phyloP scores from a whole-genome alignment of 2,329 filamentous ascomycete genomes.

The Aspergillus carbonarius region DNA sequence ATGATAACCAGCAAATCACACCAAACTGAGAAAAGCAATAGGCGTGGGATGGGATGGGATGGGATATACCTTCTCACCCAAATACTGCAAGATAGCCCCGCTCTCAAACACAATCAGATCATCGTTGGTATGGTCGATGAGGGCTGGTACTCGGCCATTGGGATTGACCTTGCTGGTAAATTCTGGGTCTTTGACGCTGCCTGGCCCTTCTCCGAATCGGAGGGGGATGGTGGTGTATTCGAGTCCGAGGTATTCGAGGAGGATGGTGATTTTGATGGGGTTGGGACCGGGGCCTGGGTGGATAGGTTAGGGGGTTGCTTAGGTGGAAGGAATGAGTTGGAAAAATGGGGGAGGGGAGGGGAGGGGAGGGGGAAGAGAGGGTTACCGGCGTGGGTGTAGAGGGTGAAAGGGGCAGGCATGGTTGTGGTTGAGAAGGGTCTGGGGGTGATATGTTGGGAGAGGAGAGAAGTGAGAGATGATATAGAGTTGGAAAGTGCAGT shows the following conservation, averaged over 20 bases:
- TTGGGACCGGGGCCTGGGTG: slow-evolving; percentile 23
- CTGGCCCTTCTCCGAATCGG: slow-evolving; percentile 9
- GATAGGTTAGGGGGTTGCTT: not conserved
- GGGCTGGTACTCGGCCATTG: slow-evolving; percentile 37
- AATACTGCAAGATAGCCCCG: slow-evolving; percentile 47
- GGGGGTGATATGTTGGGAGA: too few species aligned
- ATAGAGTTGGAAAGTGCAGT: too few species aligned
- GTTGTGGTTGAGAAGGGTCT: too few species aligned
- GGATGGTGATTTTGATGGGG: slow-evolving; percentile 34
- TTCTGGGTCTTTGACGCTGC: slow-evolving; percentile 31
- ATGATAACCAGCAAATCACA: too few species aligned
- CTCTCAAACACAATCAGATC: slow-evolving; percentile 45
- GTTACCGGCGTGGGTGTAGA: not conserved
- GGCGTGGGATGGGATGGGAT: not conserved
- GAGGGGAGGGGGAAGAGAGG: too few species aligned
- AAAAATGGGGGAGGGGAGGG: not conserved
- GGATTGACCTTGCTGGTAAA: slow-evolving; percentile 30
- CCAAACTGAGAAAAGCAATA: too few species aligned
- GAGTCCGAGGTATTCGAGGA: slow-evolving; percentile 34
- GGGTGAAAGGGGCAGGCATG: not conserved
- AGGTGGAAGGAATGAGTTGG: not conserved
- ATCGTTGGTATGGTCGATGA: slow-evolving; percentile 38
- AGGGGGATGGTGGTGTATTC: slow-evolving; percentile 27
- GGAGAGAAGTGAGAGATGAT: too few species aligned
- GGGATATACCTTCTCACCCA: slow-evolving; percentile 33